Conservation (phyloP, 495 filamentous ascomycete species). For the Podospora didyma region DNA sequence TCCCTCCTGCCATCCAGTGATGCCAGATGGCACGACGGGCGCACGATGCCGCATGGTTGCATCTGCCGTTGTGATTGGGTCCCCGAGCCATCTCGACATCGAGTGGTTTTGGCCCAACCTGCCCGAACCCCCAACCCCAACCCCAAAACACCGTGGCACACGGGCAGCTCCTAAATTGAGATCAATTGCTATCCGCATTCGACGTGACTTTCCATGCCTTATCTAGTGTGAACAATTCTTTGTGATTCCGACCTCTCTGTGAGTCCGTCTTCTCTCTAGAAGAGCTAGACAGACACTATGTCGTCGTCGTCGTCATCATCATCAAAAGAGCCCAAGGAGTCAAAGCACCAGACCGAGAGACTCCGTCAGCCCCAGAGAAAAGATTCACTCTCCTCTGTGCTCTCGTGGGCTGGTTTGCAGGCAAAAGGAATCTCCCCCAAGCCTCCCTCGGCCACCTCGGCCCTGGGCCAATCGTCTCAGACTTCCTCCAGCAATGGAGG, state of each 20-base stretch:
- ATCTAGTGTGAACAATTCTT: neutral
- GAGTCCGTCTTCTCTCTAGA: neutral
- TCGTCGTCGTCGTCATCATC: too few relatives aligned
- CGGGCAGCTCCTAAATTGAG: slow-evolving; percentile 1
- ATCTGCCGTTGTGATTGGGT: slow-evolving; percentile 29
- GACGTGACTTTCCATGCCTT: slow-evolving; percentile 1
- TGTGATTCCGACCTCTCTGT: neutral
- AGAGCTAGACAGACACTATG: slow-evolving; percentile 10
- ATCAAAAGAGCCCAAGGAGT: slow-evolving; percentile 25
- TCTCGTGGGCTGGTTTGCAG: slow-evolving; percentile 27
- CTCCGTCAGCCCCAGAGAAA: slow-evolving; percentile 26
- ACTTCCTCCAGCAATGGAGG: slow-evolving; percentile 2
- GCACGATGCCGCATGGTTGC: slow-evolving; percentile 23
- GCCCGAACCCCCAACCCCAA: slow-evolving; percentile 24
- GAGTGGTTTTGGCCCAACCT: slow-evolving; percentile 29
- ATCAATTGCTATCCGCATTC: slow-evolving; percentile 9
- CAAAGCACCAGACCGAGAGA: slow-evolving; percentile 16
- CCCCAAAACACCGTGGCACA: neutral
- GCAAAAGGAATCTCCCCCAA: slow-evolving; percentile 12
- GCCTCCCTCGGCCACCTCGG: slow-evolving; percentile 9
- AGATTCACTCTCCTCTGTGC: slow-evolving; percentile 26
- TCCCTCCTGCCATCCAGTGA: slow-evolving; percentile 21
- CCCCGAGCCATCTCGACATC: slow-evolving; percentile 16
- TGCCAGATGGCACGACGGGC: slow-evolving; percentile 30
- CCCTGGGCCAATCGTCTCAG: slow-evolving; percentile 9